phyloP scores from a whole-genome alignment of 1,284 basidiomycete genomes.

The Fomitopsis palustris region DNA sequence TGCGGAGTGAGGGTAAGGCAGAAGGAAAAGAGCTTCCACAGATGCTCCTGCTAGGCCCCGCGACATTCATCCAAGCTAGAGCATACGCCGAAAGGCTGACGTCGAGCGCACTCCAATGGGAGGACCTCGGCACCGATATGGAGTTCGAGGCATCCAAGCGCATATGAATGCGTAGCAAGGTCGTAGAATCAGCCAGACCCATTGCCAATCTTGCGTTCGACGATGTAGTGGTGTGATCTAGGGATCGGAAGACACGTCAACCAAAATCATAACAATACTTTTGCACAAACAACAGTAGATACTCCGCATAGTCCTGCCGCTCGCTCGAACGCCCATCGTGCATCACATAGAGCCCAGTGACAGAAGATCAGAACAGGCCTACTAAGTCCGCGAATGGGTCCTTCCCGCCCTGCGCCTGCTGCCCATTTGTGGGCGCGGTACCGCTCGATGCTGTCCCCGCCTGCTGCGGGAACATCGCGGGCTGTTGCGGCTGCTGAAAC shows the following conservation, averaged over 20 bases:
- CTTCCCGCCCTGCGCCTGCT: slow-evolving; percentile 44
- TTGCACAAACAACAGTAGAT: not conserved
- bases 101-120: slow-evolving; percentile 26
- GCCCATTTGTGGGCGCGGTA: slow-evolving; percentile 14
- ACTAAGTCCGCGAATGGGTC: slow-evolving; percentile 82
- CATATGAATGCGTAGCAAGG: too few species aligned
- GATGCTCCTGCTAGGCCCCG: slow-evolving; percentile 27
- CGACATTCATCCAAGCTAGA: slow-evolving; percentile 27
- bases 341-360: not conserved
- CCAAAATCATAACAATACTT: not conserved
- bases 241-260: not conserved
- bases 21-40: slow-evolving; percentile 14
- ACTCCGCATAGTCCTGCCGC: not conserved
- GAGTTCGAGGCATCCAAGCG: slow-evolving; percentile 13
- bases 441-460: slow-evolving; percentile 6
- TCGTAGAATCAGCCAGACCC: too few species aligned
- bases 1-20: slow-evolving; percentile 36
- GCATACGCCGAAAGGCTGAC: slow-evolving; percentile 21
- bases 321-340: not conserved
- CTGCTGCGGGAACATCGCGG: slow-evolving; percentile 10
- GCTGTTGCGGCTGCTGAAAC: slow-evolving; percentile 10
- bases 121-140: slow-evolving; percentile 27
- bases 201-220: too few species aligned
- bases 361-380: slow-evolving; percentile 53
- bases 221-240: not conserved